phyloP scores from a whole-genome alignment of 345 rosid species.

The Salix brachista region DNA sequence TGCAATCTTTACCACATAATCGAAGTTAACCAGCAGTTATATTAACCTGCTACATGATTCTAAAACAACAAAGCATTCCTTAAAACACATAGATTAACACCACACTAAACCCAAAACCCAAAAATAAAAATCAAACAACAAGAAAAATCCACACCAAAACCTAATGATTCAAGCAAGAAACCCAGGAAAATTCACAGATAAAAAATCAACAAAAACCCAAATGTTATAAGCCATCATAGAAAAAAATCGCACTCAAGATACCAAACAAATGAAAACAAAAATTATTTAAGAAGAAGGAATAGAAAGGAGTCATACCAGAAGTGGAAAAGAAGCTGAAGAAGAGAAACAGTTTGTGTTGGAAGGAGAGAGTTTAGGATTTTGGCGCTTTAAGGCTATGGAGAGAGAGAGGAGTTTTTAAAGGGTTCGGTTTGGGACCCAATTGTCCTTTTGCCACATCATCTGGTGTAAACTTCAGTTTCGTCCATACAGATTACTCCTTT shows the following conservation, averaged over 20 bases:
- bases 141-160: not conserved
- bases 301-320: slow-evolving; percentile 11
- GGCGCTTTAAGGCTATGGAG: slow-evolving; percentile 26
- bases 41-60: not conserved
- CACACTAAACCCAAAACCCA: not conserved
- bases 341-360: not conserved
- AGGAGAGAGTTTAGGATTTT: slow-evolving; percentile 13
- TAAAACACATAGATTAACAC: not conserved
- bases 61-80: not conserved
- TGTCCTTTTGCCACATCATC: not conserved
- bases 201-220: not conserved
- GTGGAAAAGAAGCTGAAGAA: not conserved
- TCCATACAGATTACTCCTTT: too few relatives aligned
- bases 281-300: not conserved
- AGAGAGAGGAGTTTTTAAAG: slow-evolving; percentile 27
- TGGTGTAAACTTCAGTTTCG: too few relatives aligned
- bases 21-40: not conserved
- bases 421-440: slow-evolving; percentile 38
- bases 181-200: not conserved
- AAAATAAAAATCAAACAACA: not conserved
- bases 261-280: not conserved
- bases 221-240: not conserved
- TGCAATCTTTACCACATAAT: not conserved
- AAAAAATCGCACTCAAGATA: not conserved
- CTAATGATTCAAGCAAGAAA: not conserved